Evolutionary conservation across 2,329 filamentous ascomycete species (phyloP), one percentile per base, ranked within the genome.

Genomic region (Ophiognomonia clavigignenti-juglandacearum): DNA sequence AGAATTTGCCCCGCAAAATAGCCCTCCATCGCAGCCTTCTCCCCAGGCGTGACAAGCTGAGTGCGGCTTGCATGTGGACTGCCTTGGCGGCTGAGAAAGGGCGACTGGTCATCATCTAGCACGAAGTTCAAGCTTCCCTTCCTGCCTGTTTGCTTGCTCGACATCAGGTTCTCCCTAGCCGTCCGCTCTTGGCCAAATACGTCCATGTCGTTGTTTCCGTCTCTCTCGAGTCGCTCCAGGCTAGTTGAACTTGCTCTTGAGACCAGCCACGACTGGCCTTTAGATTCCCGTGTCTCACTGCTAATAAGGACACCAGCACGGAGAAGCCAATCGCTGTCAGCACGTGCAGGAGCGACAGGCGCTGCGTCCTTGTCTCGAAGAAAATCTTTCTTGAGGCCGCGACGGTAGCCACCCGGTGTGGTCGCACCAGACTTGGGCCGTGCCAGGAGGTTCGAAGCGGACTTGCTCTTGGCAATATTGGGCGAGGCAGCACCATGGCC

Each of bases 241-340:
- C 76, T 83, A 8, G 80, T 85, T 2, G 81, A 83, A 59, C 80
- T 83, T 45, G 77, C 78, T 39, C 80, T 73, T 20, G 80, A 79
- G n/a, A 78, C 69, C 18, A 87, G 73, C 83, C 83, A 87, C 13
- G 76, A 68, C 62, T 86, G 82, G 13, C 83, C 83, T 63, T 86
- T 86, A 57, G 71, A 82, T 59, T 86, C 83, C 47, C 82, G 71
- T 16, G 81, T 71, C 59, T 82, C 79, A 43, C 73, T 75, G 47
- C 77, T 77, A 55, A 86, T 76, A 39, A 83, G 60, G 6, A 80
- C 80, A 39, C 82, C 82, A 1, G 81, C 75, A 24, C 82, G 74
- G 20, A 83, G 68, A 38, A 86, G 66, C 82, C 83, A 86, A 63
- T 85, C 82, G 47, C 75, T 78, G 55, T 82, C 74, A 47, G 68